Evolutionary conservation across 768 basidiomycete genomes (phyloP).

Genomic region (Auricularia sp.): DNA sequence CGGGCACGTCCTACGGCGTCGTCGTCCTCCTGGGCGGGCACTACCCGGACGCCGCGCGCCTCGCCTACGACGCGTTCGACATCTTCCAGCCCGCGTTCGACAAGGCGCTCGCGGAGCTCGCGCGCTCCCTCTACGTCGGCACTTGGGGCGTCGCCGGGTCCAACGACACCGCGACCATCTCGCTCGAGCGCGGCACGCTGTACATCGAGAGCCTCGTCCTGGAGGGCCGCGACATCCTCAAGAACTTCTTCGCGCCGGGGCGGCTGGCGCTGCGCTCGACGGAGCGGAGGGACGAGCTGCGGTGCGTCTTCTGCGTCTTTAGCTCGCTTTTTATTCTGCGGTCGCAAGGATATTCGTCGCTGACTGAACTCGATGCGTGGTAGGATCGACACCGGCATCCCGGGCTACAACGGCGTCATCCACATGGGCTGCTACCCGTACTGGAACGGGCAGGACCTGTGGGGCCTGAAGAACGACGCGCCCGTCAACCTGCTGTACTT

Average conservation of each 20-base stretch:
- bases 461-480: slow-evolving; percentile 18
- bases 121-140: slow-evolving; percentile 14
- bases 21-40: slow-evolving; percentile 17
- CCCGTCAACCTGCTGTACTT: slow-evolving; percentile 19
- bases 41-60: slow-evolving; percentile 14
- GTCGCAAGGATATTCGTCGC: no score
- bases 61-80: slow-evolving; percentile 16
- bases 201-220: slow-evolving; percentile 9
- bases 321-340: no score
- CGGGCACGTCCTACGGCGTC: slow-evolving; percentile 19
- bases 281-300: slow-evolving; percentile 19
- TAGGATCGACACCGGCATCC: slow-evolving; percentile 21
- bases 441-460: slow-evolving; percentile 21
- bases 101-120: slow-evolving; percentile 4
- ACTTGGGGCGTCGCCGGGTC: slow-evolving; percentile 10
- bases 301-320: slow-evolving; percentile 12
- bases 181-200: slow-evolving; percentile 14
- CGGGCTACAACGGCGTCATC: slow-evolving; percentile 17
- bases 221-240: slow-evolving; percentile 14
- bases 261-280: slow-evolving; percentile 17
- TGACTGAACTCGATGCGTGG: no score
- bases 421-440: slow-evolving; percentile 24
- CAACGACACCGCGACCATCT: slow-evolving; percentile 6
- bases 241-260: slow-evolving; percentile 11
- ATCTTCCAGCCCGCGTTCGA: slow-evolving; percentile 21